Evolutionary conservation across 305 asterid species (phyloP).

Genomic region (Fraxinus sp.): DNA sequence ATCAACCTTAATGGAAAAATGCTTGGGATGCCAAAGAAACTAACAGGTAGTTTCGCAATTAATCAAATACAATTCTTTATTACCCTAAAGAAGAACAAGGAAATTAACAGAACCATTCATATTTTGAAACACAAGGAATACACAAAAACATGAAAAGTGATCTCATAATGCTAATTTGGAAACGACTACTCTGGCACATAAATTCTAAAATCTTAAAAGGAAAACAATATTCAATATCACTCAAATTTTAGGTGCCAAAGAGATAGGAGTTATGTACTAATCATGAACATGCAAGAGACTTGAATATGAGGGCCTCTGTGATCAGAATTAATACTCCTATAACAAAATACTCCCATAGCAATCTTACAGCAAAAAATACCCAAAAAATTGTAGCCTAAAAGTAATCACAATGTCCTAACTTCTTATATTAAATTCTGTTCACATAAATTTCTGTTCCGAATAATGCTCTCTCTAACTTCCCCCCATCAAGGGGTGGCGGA

Average conservation of each 20-base stretch:
- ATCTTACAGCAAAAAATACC: not conserved
- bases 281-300: not conserved
- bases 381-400: not conserved
- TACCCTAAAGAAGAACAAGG: not conserved
- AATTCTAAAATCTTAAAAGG: not conserved
- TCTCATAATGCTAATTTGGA: conserved; percentile 3
- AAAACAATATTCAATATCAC: not conserved
- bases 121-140: not conserved
- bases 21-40: not conserved
- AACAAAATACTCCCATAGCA: not conserved
- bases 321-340: not conserved
- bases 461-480: not conserved
- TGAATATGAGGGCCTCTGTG: not conserved
- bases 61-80: not conserved
- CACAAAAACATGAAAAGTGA: not conserved
- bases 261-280: not conserved
- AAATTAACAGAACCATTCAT: not conserved
- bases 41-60: not conserved
- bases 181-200: not conserved
- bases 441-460: not conserved
- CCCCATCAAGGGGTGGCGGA: not conserved
- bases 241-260: not conserved
- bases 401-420: not conserved
- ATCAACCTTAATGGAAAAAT: not conserved
- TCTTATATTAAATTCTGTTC: not conserved